phyloP scores from a whole-genome alignment of 164 flowering plant species.

The Vitis vinifera region ASM3070453v1 NC_081815.1:1319501-1320000 shows the following conservation, averaged over 20 bases:
- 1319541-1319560: slow-evolving; percentile 48
- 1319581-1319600: slow-evolving; percentile 43
- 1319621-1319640: slow-evolving; percentile 50
- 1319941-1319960: slow-evolving; percentile 40
- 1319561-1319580: slow-evolving; percentile 45
- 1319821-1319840: slow-evolving; percentile 36
- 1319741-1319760: slow-evolving; percentile 55
- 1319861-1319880: slow-evolving; percentile 39
- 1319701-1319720: slow-evolving; percentile 51
- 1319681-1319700: slow-evolving; percentile 49
- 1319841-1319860: slow-evolving; percentile 57
- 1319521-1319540: slow-evolving; percentile 49
- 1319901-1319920: slow-evolving; percentile 48
- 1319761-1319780: slow-evolving; percentile 31
- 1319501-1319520: slow-evolving; percentile 44
- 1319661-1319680: slow-evolving; percentile 53
- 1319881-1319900: slow-evolving; percentile 43
- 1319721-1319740: slow-evolving; percentile 56
- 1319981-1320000: slow-evolving; percentile 9
- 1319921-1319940: slow-evolving; percentile 34
- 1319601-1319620: slow-evolving; percentile 50
- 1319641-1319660: slow-evolving; percentile 51
- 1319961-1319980: slow-evolving; percentile 24
- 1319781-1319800: slow-evolving; percentile 35
- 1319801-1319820: slow-evolving; percentile 36